Evolutionary conservation across 2,329 filamentous ascomycete genomes (phyloP), one percentile per base, ranked within the genome.

Genomic region (Scytalidium sp.): DNA sequence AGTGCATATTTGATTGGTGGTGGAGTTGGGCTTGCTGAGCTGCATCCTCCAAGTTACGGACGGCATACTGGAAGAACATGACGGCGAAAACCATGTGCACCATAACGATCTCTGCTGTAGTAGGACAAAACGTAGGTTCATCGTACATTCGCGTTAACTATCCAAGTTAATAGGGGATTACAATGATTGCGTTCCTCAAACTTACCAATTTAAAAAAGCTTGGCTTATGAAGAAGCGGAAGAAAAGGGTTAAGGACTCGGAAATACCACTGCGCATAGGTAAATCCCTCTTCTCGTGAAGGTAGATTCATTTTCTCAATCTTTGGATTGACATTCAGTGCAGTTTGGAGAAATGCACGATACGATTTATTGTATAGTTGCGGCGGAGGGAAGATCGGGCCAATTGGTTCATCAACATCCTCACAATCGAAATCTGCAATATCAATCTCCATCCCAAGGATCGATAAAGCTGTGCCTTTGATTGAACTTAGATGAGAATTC

Each of bases 381-480:
- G 69, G 66, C n/a, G 5, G 32, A 3, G 58, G 59, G 20, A 50
- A 72, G 63, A 65, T 77, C 58, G 64, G 69, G 52, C 65, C 70
- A 17, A 61, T 54, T 50, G 69, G 81, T 70, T 88, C 84, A 58
- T 87, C 81, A 64, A 82, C 75, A 52, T 90, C 87, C 1, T 77
- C 74, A 1, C 79, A 81, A 43, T 85, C 78, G 60, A 89, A 90
- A 41, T 85, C 82, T 11, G 86, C 83, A 40, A 93, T 80, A 66
- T 95, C 87, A 60, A 94, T 87, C 42, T 88, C 85, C 58, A 87
- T 87, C 27, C 89, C 90, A 40, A 94, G 81, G 47, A 95, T 81
- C 1, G 87, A 85, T n/a, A 94, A 72, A 8, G 81, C 83, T 0
- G 87, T 91, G 43, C 88, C 88, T 60, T 85, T 85, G 62, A 92